phyloP scores from a whole-genome alignment of 139 green algal species.

The Picochlorum costavermella region DNA sequence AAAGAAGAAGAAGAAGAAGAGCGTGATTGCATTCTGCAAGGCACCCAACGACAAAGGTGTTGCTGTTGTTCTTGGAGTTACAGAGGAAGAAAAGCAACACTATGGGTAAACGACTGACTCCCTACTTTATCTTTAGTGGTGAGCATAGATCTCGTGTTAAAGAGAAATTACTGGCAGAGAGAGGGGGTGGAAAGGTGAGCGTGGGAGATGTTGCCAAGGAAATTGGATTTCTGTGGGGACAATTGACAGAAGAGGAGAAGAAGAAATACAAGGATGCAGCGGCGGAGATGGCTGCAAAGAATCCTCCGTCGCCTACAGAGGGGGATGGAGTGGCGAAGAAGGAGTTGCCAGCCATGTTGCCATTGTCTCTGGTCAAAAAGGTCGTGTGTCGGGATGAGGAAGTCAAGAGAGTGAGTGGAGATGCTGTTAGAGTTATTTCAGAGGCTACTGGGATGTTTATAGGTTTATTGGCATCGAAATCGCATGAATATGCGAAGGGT shows the following conservation, averaged over 20 bases:
- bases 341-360: slow-evolving; percentile 21
- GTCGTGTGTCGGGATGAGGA: slow-evolving; percentile 47
- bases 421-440: slow-evolving; percentile 34
- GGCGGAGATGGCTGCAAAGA: neutral
- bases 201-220: slow-evolving; percentile 48
- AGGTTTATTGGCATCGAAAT: slow-evolving; percentile 32
- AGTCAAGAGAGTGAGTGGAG: slow-evolving; percentile 36
- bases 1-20: no score
- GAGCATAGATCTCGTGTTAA: slow-evolving; percentile 28
- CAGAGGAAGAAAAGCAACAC: neutral
- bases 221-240: slow-evolving; percentile 47
- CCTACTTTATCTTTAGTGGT: slow-evolving; percentile 45
- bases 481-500: slow-evolving; percentile 12
- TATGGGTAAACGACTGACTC: slow-evolving; percentile 9
- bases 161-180: slow-evolving; percentile 31
- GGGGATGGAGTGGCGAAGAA: slow-evolving; percentile 3
- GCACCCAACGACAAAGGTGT: no score
- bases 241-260: slow-evolving; percentile 50
- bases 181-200: slow-evolving; percentile 16
- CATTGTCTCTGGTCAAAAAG: slow-evolving; percentile 43
- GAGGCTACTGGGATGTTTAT: slow-evolving; percentile 42
- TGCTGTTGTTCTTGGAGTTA: no score
- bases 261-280: slow-evolving; percentile 35
- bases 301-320: neutral
- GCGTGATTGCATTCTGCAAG: no score